These are phyloP conservation scores for Linanthus parryae DNA, from an alignment of 148 eudicot genomes.

Conservation along the genomic window DNA sequence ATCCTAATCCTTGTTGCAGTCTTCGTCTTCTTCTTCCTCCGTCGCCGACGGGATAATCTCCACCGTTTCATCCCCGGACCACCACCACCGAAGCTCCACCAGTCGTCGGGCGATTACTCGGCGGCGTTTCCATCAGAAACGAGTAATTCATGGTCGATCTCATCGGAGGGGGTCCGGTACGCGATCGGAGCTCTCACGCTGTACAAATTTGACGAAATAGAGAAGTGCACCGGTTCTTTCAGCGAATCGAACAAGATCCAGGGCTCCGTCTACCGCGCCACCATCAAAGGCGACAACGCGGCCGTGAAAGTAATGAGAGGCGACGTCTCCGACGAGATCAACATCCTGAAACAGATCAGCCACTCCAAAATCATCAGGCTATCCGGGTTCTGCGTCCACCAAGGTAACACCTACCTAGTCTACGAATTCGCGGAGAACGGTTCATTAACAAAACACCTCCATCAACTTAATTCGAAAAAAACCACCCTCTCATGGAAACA, in stretches of 20 bases:
- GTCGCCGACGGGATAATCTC: constrained; percentile 11
- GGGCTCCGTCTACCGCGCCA: constrained; percentile 52
- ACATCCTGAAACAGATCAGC: constrained; percentile 53
- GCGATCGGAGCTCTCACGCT: constrained; percentile 53
- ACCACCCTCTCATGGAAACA: constrained; percentile 53
- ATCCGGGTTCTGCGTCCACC: constrained; percentile 63
- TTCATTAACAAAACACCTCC: constrained; percentile 47
- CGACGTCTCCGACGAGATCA: constrained; percentile 57
- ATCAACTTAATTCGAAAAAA: constrained; percentile 4
- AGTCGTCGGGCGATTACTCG: constrained; percentile 7
- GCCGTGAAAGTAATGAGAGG: constrained; percentile 67
- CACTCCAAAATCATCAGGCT: constrained; percentile 62
- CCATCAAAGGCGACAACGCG: constrained; percentile 63
- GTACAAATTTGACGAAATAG: constrained; percentile 48
- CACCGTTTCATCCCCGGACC: background rate
- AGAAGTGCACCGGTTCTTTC: constrained; percentile 50
- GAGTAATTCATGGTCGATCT: constrained; percentile 40
- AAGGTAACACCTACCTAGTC: constrained; percentile 66
- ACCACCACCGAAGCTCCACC: constrained; percentile 1
- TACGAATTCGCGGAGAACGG: constrained; percentile 73
- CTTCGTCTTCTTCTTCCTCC: constrained; percentile 26
- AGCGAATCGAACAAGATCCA: constrained; percentile 40
- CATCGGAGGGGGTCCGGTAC: constrained; percentile 35
- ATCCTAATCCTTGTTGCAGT: constrained; percentile 20
- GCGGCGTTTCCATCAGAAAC: constrained; percentile 14